These are phyloP conservation scores for Blastobotrys ciferrii DNA, from an alignment of 1,139 yeast species.

Conservation along the genomic window DNA sequence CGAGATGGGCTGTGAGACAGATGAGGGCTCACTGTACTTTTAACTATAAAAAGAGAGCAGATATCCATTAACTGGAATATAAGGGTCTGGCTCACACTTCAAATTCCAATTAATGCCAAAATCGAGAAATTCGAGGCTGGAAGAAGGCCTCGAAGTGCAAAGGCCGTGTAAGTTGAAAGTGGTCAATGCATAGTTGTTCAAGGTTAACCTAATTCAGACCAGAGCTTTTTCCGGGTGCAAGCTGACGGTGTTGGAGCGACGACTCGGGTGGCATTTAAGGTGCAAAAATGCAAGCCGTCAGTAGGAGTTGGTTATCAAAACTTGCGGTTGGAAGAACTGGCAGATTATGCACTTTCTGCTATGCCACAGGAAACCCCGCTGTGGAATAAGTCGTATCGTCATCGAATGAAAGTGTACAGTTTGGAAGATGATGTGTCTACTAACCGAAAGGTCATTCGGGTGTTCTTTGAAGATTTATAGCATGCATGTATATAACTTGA, in stretches of 20 bases:
- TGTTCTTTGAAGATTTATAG: not conserved
- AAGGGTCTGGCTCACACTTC: too few relatives aligned
- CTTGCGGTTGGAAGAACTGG: not conserved
- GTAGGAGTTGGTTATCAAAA: not conserved
- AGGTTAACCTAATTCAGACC: not conserved
- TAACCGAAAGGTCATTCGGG: not conserved
- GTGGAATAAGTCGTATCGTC: too few relatives aligned
- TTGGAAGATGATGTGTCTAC: not conserved
- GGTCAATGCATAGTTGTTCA: not conserved
- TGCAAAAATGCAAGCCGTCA: not conserved
- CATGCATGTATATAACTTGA: too few relatives aligned
- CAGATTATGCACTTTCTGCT: not conserved
- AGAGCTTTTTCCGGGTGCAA: not conserved
- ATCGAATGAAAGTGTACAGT: slow-evolving; percentile 1
- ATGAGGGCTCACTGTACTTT: too few relatives aligned
- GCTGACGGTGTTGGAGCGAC: not conserved
- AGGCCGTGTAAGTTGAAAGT: not conserved
- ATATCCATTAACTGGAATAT: too few relatives aligned
- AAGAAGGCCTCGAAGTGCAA: too few relatives aligned
- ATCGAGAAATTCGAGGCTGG: too few relatives aligned
- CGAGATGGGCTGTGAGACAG: too few relatives aligned
- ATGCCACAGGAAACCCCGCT: not conserved
- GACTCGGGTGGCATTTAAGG: not conserved
- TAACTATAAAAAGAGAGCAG: too few relatives aligned
- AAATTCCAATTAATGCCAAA: too few relatives aligned